Evolutionary conservation across 257 asterid species (phyloP).

Genomic region (Verbena officinalis): DNA sequence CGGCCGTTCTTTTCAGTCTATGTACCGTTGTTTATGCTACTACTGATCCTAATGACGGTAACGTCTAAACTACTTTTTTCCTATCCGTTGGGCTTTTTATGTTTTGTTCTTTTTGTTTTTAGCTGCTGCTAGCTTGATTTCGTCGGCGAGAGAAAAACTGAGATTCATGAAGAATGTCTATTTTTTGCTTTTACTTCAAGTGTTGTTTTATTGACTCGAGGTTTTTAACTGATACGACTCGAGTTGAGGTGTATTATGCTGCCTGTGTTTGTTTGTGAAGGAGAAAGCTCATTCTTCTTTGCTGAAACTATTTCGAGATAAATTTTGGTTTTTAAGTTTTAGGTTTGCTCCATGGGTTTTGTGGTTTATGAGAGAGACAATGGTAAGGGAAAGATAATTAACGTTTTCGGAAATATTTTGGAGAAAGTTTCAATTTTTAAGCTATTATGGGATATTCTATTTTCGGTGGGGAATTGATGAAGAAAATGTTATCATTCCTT

Average conservation of each 20-base stretch:
- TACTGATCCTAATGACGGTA: constrained; percentile 81
- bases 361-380: constrained; percentile 29
- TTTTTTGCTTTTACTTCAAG: not conserved
- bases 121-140: constrained; percentile 23
- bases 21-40: constrained; percentile 36
- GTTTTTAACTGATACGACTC: constrained; percentile 10
- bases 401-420: constrained; percentile 15
- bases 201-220: not conserved
- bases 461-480: constrained; percentile 13
- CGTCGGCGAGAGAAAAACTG: constrained; percentile 18
- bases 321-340: constrained; percentile 18
- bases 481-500: not conserved
- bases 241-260: constrained; percentile 1
- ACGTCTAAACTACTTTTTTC: constrained; percentile 17
- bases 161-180: constrained; percentile 23
- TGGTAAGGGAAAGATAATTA: constrained; percentile 12
- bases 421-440: constrained; percentile 12
- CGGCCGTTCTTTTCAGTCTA: constrained; percentile 35
- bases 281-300: constrained; percentile 23
- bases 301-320: not conserved
- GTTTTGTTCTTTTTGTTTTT: not conserved
- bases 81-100: not conserved
- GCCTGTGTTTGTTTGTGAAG: constrained; percentile 22
- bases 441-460: constrained; percentile 3
- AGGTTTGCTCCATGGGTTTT: constrained; percentile 14